Conservation (phyloP, 129 eudicot species). For the Flaveria bidentis region DNA sequence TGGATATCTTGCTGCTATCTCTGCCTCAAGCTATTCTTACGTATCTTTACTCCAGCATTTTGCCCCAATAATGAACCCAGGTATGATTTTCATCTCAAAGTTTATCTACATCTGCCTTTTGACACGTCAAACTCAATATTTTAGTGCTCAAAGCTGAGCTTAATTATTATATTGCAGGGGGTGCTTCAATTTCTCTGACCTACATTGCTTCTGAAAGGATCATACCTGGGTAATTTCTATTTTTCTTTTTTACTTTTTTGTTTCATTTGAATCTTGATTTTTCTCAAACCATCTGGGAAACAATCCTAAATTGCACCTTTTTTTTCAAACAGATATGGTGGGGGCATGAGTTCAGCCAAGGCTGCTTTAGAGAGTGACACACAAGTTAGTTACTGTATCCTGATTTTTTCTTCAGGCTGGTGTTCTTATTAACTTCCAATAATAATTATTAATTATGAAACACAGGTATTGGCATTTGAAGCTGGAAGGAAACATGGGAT, state of each 20-base stretch:
- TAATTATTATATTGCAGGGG: conserved; percentile 45
- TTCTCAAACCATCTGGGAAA: not conserved
- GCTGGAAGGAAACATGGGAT: conserved; percentile 8
- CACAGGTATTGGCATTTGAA: conserved; percentile 6
- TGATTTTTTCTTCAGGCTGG: not conserved
- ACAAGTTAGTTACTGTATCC: conserved; percentile 36
- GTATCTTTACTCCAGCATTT: conserved; percentile 83
- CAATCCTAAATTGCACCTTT: not conserved
- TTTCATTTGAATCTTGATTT: not conserved
- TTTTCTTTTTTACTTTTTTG: not conserved
- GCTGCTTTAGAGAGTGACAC: conserved; percentile 97
- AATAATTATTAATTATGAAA: not conserved
- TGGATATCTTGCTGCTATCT: conserved; percentile 89
- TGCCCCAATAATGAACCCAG: conserved; percentile 92
- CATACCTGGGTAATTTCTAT: conserved; percentile 71
- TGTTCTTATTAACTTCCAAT: not conserved
- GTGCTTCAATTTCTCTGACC: conserved; percentile 82
- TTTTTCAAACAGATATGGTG: conserved; percentile 66
- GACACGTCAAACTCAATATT: not conserved
- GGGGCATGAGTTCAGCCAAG: conserved; percentile 99
- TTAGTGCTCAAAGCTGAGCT: not conserved
- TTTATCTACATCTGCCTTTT: not conserved
- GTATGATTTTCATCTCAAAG: conserved; percentile 31
- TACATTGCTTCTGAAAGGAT: conserved; percentile 92
- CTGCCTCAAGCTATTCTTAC: conserved; percentile 93